Percentiles rank a stretch among this genome's conserved stretches.
Conservation (phyloP, 306 rosid genomes). For the Cercis canadensis region DNA sequence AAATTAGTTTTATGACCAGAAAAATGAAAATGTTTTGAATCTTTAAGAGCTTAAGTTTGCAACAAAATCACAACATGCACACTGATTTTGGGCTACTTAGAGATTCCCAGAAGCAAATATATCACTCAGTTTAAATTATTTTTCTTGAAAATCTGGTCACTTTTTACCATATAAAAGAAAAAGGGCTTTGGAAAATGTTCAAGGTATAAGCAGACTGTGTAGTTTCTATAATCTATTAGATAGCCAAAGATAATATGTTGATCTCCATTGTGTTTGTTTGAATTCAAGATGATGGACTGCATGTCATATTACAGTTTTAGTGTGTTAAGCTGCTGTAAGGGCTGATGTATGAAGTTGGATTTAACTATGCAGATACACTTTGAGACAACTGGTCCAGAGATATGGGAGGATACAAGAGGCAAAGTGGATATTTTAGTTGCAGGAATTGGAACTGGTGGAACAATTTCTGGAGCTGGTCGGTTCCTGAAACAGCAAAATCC, state of each 20-base stretch:
- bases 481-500: conserved; percentile 86
- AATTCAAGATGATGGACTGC: conserved; percentile 23
- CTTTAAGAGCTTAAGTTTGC: too few species aligned
- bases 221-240: too few species aligned
- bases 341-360: conserved; percentile 38
- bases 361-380: conserved; percentile 77
- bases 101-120: conserved; percentile 12
- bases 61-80: too few species aligned
- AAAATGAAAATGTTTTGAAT: background rate
- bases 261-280: conserved; percentile 11
- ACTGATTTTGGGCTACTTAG: background rate
- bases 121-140: conserved; percentile 2
- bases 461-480: conserved; percentile 86
- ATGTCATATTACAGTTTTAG: conserved; percentile 33
- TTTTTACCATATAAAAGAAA: conserved; percentile 6
- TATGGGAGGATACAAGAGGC: conserved; percentile 98
- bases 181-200: conserved; percentile 25
- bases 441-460: conserved; percentile 99
- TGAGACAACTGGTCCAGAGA: conserved; percentile 99
- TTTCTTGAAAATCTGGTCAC: conserved; percentile 4
- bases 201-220: conserved; percentile 8
- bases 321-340: conserved; percentile 15
- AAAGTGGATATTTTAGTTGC: conserved; percentile 93
- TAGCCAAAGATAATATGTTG: background rate
- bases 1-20: background rate